Evolutionary conservation across 2,329 filamentous ascomycete genomes (phyloP).

Genomic region (Thielaviopsis euricoi): DNA sequence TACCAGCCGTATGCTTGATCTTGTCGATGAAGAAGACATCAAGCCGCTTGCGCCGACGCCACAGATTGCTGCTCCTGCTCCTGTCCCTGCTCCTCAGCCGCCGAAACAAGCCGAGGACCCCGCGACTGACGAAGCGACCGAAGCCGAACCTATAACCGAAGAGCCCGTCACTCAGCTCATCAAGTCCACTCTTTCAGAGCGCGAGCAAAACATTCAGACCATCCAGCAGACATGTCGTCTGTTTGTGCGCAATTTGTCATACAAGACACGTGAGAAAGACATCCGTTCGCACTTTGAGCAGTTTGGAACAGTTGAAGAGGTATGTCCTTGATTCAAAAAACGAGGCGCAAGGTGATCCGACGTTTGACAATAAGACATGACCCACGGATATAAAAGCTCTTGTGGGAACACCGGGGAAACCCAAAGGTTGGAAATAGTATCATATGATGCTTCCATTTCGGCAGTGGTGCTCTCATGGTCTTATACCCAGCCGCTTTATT

Average conservation of each 20-base stretch:
- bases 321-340: conserved; percentile 32
- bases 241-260: conserved; percentile 80
- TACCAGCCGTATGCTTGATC: conserved; percentile 70
- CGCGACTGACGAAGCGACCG: neutral
- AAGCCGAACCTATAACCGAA: neutral
- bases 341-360: conserved; percentile 17
- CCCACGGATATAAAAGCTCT: neutral
- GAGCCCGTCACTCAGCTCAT: neutral
- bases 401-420: neutral
- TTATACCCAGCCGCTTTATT: neutral
- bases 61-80: no score
- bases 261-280: conserved; percentile 61
- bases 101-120: conserved; percentile 12
- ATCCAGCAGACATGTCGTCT: conserved; percentile 61
- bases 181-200: conserved; percentile 14
- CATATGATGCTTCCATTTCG: neutral
- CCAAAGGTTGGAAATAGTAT: neutral
- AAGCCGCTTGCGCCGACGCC: conserved; percentile 8
- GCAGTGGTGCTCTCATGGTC: neutral
- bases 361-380: conserved; percentile 14
- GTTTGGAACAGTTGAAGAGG: conserved; percentile 72
- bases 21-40: conserved; percentile 58
- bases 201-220: conserved; percentile 33
- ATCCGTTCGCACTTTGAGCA: conserved; percentile 53
- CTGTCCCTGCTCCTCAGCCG: neutral